Conservation (phyloP, 2,329 filamentous ascomycete genomes). For the Metarhizium anisopliae region DNA sequence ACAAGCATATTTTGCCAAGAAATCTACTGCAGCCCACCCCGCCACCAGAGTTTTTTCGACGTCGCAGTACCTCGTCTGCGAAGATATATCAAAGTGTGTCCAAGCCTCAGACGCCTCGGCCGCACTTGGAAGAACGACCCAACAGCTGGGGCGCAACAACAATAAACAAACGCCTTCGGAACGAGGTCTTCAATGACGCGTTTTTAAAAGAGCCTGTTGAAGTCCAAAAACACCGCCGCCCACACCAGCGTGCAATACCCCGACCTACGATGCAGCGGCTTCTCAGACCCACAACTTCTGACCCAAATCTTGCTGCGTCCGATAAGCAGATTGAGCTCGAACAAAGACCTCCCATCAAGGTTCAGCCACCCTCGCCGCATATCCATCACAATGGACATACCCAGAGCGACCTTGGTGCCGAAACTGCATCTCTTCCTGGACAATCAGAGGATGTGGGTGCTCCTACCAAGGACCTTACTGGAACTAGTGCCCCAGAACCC, state of each 20-base stretch:
- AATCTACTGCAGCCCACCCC: conserved; percentile 62
- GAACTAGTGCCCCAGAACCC: conserved; percentile 56
- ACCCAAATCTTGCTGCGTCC: conserved; percentile 25
- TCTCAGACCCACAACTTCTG: conserved; percentile 35
- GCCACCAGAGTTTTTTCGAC: conserved; percentile 21
- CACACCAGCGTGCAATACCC: conserved; percentile 58
- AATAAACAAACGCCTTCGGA: conserved; percentile 78
- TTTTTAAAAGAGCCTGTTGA: conserved; percentile 79
- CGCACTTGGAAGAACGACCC: conserved; percentile 45
- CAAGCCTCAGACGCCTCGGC: conserved; percentile 13
- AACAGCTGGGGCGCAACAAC: conserved; percentile 84
- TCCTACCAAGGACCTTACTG: conserved; percentile 46
- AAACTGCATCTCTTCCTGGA: conserved; percentile 15
- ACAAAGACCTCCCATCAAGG: neutral
- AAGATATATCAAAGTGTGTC: conserved; percentile 12
- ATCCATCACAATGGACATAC: conserved; percentile 1
- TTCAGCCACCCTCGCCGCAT: neutral
- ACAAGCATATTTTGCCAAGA: conserved; percentile 83
- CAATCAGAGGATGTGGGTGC: conserved; percentile 27
- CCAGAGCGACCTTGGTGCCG: conserved; percentile 23
- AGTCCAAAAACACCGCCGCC: conserved; percentile 66
- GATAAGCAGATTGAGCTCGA: conserved; percentile 1
- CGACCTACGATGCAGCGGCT: conserved; percentile 38
- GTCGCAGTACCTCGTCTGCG: conserved; percentile 23
- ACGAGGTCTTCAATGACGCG: conserved; percentile 87